Conservation (phyloP, 2,329 filamentous ascomycete species). For the Sporothrix euskadiensis region DNA sequence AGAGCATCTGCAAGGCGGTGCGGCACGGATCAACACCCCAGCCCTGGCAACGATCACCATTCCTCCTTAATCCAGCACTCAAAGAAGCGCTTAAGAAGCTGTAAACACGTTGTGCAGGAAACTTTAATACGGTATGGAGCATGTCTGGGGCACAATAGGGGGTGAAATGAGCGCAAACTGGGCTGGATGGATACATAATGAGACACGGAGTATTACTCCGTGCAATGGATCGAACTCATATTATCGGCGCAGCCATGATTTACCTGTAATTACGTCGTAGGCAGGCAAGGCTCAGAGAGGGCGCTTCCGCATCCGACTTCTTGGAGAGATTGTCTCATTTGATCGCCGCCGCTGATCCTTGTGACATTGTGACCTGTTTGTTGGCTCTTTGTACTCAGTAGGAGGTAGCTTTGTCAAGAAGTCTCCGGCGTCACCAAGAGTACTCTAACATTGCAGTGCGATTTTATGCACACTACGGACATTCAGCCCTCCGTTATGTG, state of each 20-base stretch:
- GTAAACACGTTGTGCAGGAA: constrained; percentile 1
- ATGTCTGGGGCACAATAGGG: not conserved
- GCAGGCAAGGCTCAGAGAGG: not conserved
- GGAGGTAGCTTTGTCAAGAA: not conserved
- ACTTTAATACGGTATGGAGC: not conserved
- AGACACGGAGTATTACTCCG: not conserved
- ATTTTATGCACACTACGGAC: not conserved
- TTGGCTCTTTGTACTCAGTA: not conserved
- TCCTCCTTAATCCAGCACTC: not conserved
- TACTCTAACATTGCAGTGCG: not conserved
- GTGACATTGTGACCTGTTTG: not conserved
- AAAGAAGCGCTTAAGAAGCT: not conserved
- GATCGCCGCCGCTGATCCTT: not conserved
- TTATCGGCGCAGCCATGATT: not conserved
- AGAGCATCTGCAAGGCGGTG: not conserved
- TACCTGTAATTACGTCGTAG: not conserved
- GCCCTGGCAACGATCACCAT: not conserved
- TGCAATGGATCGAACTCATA: not conserved
- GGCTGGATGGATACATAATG: not conserved
- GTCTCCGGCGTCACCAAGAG: not conserved
- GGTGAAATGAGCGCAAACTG: not conserved
- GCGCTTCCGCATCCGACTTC: not conserved
- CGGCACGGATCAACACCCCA: constrained; percentile 3
- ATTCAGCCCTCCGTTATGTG: not conserved
- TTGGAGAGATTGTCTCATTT: not conserved